Conservation (phyloP, 345 rosid genomes). For the Nasturtium officinale region DNA sequence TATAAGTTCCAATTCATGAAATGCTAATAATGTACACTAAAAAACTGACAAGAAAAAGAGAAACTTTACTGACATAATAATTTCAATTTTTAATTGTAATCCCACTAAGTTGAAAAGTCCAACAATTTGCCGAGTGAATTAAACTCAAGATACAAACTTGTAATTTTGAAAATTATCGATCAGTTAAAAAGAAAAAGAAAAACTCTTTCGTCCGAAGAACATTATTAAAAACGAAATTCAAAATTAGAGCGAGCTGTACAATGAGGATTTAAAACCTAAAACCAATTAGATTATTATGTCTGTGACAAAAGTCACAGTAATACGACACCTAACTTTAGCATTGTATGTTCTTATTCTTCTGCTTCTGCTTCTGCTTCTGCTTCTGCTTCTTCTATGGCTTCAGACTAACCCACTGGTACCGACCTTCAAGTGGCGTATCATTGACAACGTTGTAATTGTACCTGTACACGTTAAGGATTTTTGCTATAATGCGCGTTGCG, state of each 20-base stretch:
- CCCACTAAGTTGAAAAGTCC: not conserved
- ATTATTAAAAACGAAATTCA: not conserved
- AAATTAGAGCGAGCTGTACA: conserved; percentile 22
- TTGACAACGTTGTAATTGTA: conserved; percentile 69
- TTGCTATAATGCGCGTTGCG: not conserved
- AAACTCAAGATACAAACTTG: not conserved
- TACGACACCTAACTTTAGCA: conserved; percentile 36
- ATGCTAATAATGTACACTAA: conserved; percentile 15
- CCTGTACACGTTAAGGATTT: conserved; percentile 39
- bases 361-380: too few relatives aligned
- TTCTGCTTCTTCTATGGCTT: conserved; percentile 41
- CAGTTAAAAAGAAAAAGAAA: not conserved
- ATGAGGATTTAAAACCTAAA: not conserved
- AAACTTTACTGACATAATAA: conserved; percentile 23
- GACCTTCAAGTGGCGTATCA: conserved; percentile 67
- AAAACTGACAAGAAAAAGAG: not conserved
- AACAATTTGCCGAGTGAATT: not conserved
- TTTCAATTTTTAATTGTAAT: conserved; percentile 6
- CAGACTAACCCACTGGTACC: conserved; percentile 64
- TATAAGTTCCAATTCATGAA: conserved; percentile 11
- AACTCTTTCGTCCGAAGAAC: not conserved
- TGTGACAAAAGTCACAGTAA: conserved; percentile 37
- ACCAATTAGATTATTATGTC: not conserved
- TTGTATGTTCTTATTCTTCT: conserved; percentile 3
- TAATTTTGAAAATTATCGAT: not conserved